Conservation (phyloP, 176 grass and related monocot genomes). For the Lolium rigidum region DNA sequence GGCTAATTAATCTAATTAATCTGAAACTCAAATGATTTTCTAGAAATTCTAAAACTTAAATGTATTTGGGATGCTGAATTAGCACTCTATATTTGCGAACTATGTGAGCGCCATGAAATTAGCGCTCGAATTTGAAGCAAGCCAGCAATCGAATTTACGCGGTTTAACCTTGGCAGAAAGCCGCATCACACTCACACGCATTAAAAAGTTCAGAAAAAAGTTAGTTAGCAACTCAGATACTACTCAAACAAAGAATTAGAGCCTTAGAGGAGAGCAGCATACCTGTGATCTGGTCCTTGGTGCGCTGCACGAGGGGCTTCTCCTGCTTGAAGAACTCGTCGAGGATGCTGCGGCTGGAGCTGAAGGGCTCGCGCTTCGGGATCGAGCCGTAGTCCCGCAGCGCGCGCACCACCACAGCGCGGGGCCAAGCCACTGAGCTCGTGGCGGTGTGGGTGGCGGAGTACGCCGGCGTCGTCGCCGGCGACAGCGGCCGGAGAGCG, state of each 20-base stretch:
- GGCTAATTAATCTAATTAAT: neutral
- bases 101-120: neutral
- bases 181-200: constrained; percentile 38
- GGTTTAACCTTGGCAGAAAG: constrained; percentile 15
- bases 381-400: constrained; percentile 71
- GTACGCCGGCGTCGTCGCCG: constrained; percentile 21
- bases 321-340: constrained; percentile 57
- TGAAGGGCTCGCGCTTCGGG: constrained; percentile 83
- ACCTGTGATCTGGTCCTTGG: constrained; percentile 79
- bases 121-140: neutral
- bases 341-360: constrained; percentile 66
- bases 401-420: constrained; percentile 37
- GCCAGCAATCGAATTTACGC: neutral
- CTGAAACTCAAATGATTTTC: neutral
- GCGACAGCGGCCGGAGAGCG: constrained; percentile 45
- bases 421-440: neutral
- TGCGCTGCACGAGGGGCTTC: constrained; percentile 70
- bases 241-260: neutral
- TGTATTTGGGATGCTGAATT: neutral
- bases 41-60: no score
- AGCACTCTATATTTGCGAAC: neutral
- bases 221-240: neutral
- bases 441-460: neutral
- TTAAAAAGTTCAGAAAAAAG: neutral
- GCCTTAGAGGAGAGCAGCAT: neutral